Percentiles rank a stretch among this genome's conserved stretches.
These are phyloP conservation scores for Colletotrichum navitas DNA, from an alignment of 2,329 filamentous ascomycete species.

Conservation along the genomic window DNA sequence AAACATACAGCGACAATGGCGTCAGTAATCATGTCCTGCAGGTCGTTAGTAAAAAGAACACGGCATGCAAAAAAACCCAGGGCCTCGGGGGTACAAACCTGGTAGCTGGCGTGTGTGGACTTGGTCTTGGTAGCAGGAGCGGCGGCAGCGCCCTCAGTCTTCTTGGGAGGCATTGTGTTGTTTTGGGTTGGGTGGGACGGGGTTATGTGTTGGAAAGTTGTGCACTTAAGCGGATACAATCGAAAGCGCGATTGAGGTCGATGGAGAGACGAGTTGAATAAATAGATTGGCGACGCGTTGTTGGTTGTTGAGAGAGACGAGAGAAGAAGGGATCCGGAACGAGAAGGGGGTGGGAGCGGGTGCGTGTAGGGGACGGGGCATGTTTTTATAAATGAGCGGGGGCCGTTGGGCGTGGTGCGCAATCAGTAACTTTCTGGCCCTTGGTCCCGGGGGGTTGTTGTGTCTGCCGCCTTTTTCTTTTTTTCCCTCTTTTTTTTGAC, in stretches of 20 bases:
- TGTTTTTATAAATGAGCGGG: conserved; percentile 72
- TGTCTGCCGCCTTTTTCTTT: conserved; percentile 6
- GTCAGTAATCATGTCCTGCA: conserved; percentile 73
- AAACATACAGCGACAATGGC: conserved; percentile 71
- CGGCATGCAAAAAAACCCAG: conserved; percentile 39
- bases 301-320: conserved; percentile 45
- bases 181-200: conserved; percentile 45
- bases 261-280: conserved; percentile 43
- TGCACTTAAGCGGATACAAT: conserved; percentile 37
- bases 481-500: too few relatives aligned
- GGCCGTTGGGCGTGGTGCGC: conserved; percentile 64
- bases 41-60: conserved; percentile 51
- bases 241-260: conserved; percentile 41
- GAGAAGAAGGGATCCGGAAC: conserved; percentile 47
- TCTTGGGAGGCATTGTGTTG: conserved; percentile 71
- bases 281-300: conserved; percentile 43
- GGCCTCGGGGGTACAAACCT: conserved; percentile 58
- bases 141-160: conserved; percentile 56
- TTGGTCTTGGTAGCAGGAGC: conserved; percentile 52
- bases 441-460: not conserved
- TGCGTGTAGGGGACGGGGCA: conserved; percentile 64
- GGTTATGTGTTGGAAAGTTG: conserved; percentile 42
- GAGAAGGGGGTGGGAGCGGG: conserved; percentile 56
- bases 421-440: conserved; percentile 62
- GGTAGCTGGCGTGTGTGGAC: conserved; percentile 67